phyloP scores from a whole-genome alignment of 2,329 filamentous ascomycete species.

The Hymenoscyphus linearis region DNA sequence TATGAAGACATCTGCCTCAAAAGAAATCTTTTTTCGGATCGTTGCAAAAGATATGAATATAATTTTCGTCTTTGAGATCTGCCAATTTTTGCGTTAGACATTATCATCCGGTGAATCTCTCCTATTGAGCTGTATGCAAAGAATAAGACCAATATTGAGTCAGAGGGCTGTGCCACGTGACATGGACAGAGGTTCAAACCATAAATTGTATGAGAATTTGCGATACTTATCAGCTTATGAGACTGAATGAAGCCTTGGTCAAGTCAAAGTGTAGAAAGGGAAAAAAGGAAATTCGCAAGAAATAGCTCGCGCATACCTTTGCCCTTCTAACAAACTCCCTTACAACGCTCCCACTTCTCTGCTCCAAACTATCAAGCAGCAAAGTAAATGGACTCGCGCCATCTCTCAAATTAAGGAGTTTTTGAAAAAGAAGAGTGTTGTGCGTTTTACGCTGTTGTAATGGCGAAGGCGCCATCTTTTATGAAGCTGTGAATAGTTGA shows the following conservation, averaged over 20 bases:
- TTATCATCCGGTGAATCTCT: neutral
- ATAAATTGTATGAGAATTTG: neutral
- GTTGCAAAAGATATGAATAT: conserved; percentile 77
- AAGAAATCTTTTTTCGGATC: conserved; percentile 49
- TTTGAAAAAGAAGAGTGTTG: conserved; percentile 77
- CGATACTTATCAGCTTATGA: neutral
- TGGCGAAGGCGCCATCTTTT: conserved; percentile 49
- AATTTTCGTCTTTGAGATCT: conserved; percentile 62
- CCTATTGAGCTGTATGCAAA: neutral
- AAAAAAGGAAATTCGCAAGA: neutral
- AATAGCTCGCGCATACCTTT: conserved; percentile 42
- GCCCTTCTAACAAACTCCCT: conserved; percentile 71
- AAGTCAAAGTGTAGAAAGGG: neutral
- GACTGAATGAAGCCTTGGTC: neutral
- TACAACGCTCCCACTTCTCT: conserved; percentile 65
- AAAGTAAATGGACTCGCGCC: conserved; percentile 82
- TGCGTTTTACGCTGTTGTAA: conserved; percentile 72
- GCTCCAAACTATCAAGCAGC: conserved; percentile 78
- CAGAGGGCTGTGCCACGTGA: neutral
- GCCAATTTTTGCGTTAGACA: conserved; percentile 1
- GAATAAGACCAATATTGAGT: neutral
- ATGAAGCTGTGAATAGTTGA: neutral
- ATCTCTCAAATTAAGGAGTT: conserved; percentile 72
- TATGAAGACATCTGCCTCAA: conserved; percentile 63
- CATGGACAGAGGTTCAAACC: neutral